A percentile compares a stretch with the other conserved stretches of the same genome.
These are phyloP conservation scores for Dacryopinax spathularia DNA, from an alignment of 768 basidiomycete genomes.

Conservation along the genomic window DNA sequence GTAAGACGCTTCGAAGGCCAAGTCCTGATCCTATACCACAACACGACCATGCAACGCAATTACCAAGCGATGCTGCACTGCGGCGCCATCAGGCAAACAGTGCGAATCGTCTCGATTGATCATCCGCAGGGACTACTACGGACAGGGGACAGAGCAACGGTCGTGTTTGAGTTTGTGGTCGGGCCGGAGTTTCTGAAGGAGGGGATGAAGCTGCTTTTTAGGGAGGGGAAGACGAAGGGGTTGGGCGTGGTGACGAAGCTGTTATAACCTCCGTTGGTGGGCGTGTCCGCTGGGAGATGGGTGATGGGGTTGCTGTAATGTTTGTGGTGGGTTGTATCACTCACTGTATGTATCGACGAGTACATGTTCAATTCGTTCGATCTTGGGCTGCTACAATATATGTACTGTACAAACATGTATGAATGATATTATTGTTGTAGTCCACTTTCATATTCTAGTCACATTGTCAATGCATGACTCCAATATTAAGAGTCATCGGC, in stretches of 20 bases:
- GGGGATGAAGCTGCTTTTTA: conserved; percentile 83
- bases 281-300: neutral
- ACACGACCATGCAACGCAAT: conserved; percentile 81
- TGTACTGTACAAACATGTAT: neutral
- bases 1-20: conserved; percentile 82
- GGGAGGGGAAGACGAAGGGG: conserved; percentile 85
- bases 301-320: neutral
- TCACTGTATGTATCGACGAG: too few species aligned
- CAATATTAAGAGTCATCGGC: too few species aligned
- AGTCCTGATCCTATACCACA: conserved; percentile 85
- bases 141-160: conserved; percentile 87
- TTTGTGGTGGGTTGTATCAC: too few species aligned
- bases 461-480: too few species aligned
- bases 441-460: neutral
- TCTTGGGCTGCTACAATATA: neutral
- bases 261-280: conserved; percentile 5
- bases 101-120: conserved; percentile 80
- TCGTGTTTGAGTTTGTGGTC: conserved; percentile 89
- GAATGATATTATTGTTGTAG: neutral
- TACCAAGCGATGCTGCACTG: conserved; percentile 96
- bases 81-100: conserved; percentile 83
- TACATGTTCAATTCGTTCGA: too few species aligned
- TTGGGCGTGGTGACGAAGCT: conserved; percentile 21
- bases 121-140: conserved; percentile 77
- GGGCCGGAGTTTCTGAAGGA: conserved; percentile 85